Evolutionary conservation across 495 filamentous ascomycete species (phyloP).

Genomic region (Neurospora africana): DNA sequence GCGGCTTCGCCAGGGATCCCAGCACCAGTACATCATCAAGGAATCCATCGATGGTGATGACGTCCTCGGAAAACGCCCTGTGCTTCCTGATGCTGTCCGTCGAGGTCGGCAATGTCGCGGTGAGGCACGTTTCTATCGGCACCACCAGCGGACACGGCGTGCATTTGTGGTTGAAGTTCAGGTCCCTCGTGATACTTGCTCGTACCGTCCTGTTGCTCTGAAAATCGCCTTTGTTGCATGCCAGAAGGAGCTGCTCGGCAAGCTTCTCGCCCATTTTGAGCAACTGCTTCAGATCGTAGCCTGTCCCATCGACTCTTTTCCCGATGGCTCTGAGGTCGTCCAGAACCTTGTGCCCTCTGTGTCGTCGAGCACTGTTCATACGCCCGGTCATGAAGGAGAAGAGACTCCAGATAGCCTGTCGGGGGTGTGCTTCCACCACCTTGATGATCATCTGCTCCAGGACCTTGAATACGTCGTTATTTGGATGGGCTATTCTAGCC

Average conservation of each 20-base stretch:
- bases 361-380: slow-evolving; percentile 39
- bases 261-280: slow-evolving; percentile 72
- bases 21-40: slow-evolving; percentile 80
- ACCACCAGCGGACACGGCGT: slow-evolving; percentile 79
- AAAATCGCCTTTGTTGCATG: slow-evolving; percentile 69
- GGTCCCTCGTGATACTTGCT: slow-evolving; percentile 61
- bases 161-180: slow-evolving; percentile 74
- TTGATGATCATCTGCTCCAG: slow-evolving; percentile 71
- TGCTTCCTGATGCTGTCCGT: slow-evolving; percentile 64
- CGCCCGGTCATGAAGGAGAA: slow-evolving; percentile 60
- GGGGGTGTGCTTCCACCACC: slow-evolving; percentile 67
- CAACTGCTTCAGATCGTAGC: slow-evolving; percentile 51
- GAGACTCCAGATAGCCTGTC: slow-evolving; percentile 88
- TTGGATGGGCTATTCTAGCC: slow-evolving; percentile 80
- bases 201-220: slow-evolving; percentile 49
- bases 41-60: slow-evolving; percentile 49
- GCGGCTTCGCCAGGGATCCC: slow-evolving; percentile 81
- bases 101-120: slow-evolving; percentile 66
- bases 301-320: slow-evolving; percentile 25
- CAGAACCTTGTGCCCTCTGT: slow-evolving; percentile 42
- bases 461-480: slow-evolving; percentile 59
- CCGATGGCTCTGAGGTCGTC: slow-evolving; percentile 25
- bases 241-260: slow-evolving; percentile 67
- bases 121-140: slow-evolving; percentile 75
- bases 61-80: slow-evolving; percentile 64